A percentile compares a stretch with the other conserved stretches of the same genome.
Conservation (phyloP, 2,329 filamentous ascomycete genomes). For the Didymellaceae sp. region DNA sequence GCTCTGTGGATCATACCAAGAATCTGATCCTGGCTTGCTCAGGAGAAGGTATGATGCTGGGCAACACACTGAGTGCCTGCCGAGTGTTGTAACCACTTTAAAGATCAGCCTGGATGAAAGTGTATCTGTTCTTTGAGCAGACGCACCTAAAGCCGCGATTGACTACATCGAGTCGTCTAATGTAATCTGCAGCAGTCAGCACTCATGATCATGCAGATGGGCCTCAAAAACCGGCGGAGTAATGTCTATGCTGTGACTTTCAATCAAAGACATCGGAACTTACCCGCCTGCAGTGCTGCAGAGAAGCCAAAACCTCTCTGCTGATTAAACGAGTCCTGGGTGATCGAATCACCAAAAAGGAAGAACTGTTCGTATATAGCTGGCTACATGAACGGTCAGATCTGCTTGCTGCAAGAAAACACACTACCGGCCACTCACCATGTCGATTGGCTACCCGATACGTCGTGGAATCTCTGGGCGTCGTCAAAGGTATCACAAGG, state of each 20-base stretch:
- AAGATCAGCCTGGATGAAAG: slow-evolving; percentile 12
- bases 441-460: slow-evolving; percentile 6
- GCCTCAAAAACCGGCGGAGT: slow-evolving; percentile 7
- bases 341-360: slow-evolving; percentile 89
- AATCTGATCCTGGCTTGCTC: slow-evolving; percentile 68
- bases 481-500: slow-evolving; percentile 21
- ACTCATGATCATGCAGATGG: slow-evolving; percentile 6
- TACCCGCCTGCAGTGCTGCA: slow-evolving; percentile 72
- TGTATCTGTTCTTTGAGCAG: background rate
- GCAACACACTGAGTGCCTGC: slow-evolving; percentile 73
- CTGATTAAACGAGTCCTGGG: slow-evolving; percentile 70
- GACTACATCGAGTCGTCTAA: slow-evolving; percentile 80
- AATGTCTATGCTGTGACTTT: background rate
- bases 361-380: slow-evolving; percentile 59
- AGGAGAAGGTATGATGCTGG: slow-evolving; percentile 73
- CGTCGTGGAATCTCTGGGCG: slow-evolving; percentile 9
- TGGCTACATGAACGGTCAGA: slow-evolving; percentile 25
- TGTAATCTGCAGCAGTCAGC: slow-evolving; percentile 65
- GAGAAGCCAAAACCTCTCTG: slow-evolving; percentile 76
- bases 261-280: slow-evolving; percentile 34
- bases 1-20: slow-evolving; percentile 56
- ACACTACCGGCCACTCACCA: slow-evolving; percentile 16
- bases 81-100: slow-evolving; percentile 78
- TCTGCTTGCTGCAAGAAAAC: background rate
- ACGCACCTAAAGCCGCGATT: slow-evolving; percentile 78